Conservation (phyloP, 2,329 filamentous ascomycete species). For the Periglandula ipomoeae region DNA sequence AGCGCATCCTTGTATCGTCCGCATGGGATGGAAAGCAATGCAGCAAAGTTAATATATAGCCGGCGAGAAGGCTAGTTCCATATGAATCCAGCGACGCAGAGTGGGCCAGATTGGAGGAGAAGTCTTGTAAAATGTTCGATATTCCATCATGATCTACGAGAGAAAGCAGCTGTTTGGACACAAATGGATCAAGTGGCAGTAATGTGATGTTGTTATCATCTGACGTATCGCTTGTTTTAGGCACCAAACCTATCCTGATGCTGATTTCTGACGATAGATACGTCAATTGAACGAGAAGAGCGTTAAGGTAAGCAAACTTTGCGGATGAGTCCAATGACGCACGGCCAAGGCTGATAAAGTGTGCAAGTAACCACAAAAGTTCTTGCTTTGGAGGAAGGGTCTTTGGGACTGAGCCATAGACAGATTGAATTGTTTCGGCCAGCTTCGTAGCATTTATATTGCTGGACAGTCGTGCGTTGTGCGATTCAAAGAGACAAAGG, state of each 20-base stretch:
- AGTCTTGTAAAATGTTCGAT: slow-evolving; percentile 31
- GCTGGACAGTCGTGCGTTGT: slow-evolving; percentile 25
- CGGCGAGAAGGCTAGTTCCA: slow-evolving; percentile 60
- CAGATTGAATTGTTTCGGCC: slow-evolving; percentile 30
- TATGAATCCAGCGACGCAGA: slow-evolving; percentile 22
- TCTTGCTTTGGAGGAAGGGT: slow-evolving; percentile 25
- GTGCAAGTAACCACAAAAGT: slow-evolving; percentile 56
- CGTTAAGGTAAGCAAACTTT: slow-evolving; percentile 36
- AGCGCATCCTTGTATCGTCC: slow-evolving; percentile 89
- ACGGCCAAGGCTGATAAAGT: slow-evolving; percentile 52
- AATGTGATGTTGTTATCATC: neutral
- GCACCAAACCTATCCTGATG: slow-evolving; percentile 12
- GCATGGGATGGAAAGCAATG: slow-evolving; percentile 72
- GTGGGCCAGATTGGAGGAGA: slow-evolving; percentile 22
- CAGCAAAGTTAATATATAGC: slow-evolving; percentile 77
- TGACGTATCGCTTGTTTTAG: slow-evolving; percentile 11
- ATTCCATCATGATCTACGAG: slow-evolving; percentile 71
- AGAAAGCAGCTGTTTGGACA: slow-evolving; percentile 57
- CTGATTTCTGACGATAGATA: slow-evolving; percentile 42
- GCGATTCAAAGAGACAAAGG: slow-evolving; percentile 32
- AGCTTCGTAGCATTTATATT: slow-evolving; percentile 31
- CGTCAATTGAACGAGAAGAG: slow-evolving; percentile 46
- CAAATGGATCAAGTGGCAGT: slow-evolving; percentile 39
- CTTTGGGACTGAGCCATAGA: slow-evolving; percentile 20
- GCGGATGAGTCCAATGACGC: slow-evolving; percentile 24